These are phyloP conservation scores for Ascoidea tarda DNA, from an alignment of 805 yeast genomes.

Conservation along the genomic window DNA sequence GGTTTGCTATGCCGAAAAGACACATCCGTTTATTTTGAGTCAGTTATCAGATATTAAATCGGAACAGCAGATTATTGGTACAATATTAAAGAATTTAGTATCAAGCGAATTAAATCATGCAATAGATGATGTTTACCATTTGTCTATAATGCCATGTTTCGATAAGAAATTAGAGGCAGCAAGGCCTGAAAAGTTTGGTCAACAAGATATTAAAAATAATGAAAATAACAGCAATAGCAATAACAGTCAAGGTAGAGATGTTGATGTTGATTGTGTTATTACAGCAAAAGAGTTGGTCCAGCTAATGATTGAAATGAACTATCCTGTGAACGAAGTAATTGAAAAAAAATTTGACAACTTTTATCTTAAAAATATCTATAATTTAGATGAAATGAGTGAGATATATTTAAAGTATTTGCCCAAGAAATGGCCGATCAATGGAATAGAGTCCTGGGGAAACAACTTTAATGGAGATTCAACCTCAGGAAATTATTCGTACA, in stretches of 20 bases:
- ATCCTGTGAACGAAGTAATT: conserved; percentile 19
- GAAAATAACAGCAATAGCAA: neutral
- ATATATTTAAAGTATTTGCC: conserved; percentile 29
- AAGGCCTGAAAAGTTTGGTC: conserved; percentile 38
- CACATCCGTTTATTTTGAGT: conserved; percentile 76
- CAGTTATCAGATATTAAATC: conserved; percentile 63
- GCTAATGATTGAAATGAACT: conserved; percentile 40
- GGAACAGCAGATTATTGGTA: conserved; percentile 89
- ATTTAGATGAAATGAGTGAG: neutral
- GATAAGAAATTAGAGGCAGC: conserved; percentile 95
- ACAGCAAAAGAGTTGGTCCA: conserved; percentile 82
- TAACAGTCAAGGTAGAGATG: conserved; percentile 11
- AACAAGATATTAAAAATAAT: conserved; percentile 18
- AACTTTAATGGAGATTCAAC: conserved; percentile 60
- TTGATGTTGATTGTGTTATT: conserved; percentile 86
- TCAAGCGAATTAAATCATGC: conserved; percentile 19
- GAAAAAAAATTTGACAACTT: neutral
- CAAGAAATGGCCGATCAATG: conserved; percentile 40
- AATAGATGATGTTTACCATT: conserved; percentile 45
- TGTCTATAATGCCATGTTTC: conserved; percentile 92
- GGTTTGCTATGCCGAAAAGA: conserved; percentile 90
- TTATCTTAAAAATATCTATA: neutral
- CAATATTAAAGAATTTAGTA: conserved; percentile 43
- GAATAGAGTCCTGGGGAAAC: conserved; percentile 39
- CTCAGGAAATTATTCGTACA: conserved; percentile 82